Conservation (phyloP, 2,329 filamentous ascomycete species). For the Bisporella sp. region DNA sequence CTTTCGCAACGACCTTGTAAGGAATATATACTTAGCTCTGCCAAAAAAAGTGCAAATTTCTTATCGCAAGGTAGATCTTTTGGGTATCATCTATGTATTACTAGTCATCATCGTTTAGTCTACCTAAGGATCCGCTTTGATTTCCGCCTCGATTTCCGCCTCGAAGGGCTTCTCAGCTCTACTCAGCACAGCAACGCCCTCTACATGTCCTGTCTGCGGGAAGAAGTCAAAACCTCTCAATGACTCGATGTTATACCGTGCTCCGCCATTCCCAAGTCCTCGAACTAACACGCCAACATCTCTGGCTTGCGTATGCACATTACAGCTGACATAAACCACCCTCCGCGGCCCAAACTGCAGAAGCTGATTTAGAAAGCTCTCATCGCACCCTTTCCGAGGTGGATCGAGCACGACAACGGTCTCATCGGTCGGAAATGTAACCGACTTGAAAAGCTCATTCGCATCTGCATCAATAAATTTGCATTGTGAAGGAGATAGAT, state of each 20-base stretch:
- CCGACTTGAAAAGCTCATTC: conserved; percentile 68
- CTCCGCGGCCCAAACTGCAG: conserved; percentile 69
- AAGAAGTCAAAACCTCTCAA: conserved; percentile 95
- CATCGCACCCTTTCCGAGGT: conserved; percentile 91
- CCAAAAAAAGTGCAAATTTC: too few relatives aligned
- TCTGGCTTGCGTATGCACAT: conserved; percentile 93
- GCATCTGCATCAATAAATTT: conserved; percentile 89
- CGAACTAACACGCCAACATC: conserved; percentile 85
- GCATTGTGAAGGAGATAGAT: conserved; percentile 59
- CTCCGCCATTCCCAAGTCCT: conserved; percentile 44
- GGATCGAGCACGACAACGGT: conserved; percentile 95
- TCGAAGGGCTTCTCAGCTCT: conserved; percentile 35
- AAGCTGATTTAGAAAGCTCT: conserved; percentile 74
- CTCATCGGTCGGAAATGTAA: conserved; percentile 68
- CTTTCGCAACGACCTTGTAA: too few relatives aligned
- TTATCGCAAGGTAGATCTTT: too few relatives aligned
- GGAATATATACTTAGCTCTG: too few relatives aligned
- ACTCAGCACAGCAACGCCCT: conserved; percentile 60
- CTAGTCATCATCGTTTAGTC: too few relatives aligned
- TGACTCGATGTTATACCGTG: conserved; percentile 79
- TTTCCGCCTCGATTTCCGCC: too few relatives aligned
- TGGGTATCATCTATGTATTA: too few relatives aligned
- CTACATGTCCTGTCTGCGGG: conserved; percentile 72
- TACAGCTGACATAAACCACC: conserved; percentile 93
- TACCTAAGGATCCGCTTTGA: too few relatives aligned